Evolutionary conservation across 768 basidiomycete genomes (phyloP).

Genomic region (Phylloporus sp.): DNA sequence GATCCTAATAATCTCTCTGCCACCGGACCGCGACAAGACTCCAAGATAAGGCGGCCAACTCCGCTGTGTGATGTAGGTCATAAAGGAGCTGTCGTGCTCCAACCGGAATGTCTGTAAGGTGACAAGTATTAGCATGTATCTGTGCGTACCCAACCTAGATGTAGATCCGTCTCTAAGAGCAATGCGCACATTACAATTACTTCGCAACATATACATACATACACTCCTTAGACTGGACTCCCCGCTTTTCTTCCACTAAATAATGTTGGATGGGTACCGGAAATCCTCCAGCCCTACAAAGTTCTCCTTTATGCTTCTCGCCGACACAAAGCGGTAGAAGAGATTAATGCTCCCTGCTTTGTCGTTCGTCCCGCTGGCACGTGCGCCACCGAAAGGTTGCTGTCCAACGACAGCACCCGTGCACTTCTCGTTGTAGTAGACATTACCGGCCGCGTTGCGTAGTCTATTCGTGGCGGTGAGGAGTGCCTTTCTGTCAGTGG

Average conservation of each 20-base stretch:
- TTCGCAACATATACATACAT: neutral
- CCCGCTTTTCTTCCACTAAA: constrained; percentile 31
- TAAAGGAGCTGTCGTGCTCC: too few species aligned
- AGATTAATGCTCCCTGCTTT: constrained; percentile 85
- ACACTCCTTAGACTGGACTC: neutral
- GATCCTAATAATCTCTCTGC: too few species aligned
- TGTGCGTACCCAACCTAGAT: neutral
- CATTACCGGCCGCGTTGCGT: constrained; percentile 90
- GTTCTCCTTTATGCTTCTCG: constrained; percentile 95
- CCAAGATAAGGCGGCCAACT: too few species aligned
- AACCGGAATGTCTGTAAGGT: too few species aligned
- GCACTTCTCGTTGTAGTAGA: constrained; percentile 98
- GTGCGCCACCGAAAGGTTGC: constrained; percentile 95
- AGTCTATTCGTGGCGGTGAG: constrained; percentile 75
- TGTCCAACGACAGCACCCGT: constrained; percentile 97
- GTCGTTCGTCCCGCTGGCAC: constrained; percentile 94
- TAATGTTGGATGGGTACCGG: constrained; percentile 82
- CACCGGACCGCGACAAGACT: neutral
- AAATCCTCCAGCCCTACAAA: constrained; percentile 81
- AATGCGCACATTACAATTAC: neutral
- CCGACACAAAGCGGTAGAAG: constrained; percentile 78
- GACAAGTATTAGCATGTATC: too few species aligned
- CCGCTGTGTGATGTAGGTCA: too few species aligned
- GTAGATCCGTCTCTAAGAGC: too few species aligned
- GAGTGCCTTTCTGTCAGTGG: constrained; percentile 74